Percentiles rank a stretch among this genome's conserved stretches.
These are phyloP conservation scores for peach (Prunus persica) DNA, from an alignment of 306 rosid species.

Conservation along the genomic window Prunus_persica_NCBIv2 NC_034009.1:6814501-6815000, in stretches of 20 bases:
- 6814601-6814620: constrained; percentile 53
- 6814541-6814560: constrained; percentile 38
- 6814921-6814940: neutral
- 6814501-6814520: constrained; percentile 34
- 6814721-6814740: constrained; percentile 29
- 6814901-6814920: neutral
- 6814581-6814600: constrained; percentile 17
- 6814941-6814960: neutral
- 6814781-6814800: constrained; percentile 63
- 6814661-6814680: constrained; percentile 11
- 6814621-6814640: constrained; percentile 34
- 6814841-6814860: neutral
- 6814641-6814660: constrained; percentile 15
- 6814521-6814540: constrained; percentile 27
- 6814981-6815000: neutral
- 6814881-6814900: neutral
- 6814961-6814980: neutral
- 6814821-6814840: neutral
- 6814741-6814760: constrained; percentile 32
- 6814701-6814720: constrained; percentile 52
- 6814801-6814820: constrained; percentile 41
- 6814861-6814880: neutral
- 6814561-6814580: constrained; percentile 33
- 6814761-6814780: constrained; percentile 73
- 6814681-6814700: constrained; percentile 32